phyloP scores from a whole-genome alignment of 2,329 filamentous ascomycete genomes.

The Arachnomyces sp. region DNA sequence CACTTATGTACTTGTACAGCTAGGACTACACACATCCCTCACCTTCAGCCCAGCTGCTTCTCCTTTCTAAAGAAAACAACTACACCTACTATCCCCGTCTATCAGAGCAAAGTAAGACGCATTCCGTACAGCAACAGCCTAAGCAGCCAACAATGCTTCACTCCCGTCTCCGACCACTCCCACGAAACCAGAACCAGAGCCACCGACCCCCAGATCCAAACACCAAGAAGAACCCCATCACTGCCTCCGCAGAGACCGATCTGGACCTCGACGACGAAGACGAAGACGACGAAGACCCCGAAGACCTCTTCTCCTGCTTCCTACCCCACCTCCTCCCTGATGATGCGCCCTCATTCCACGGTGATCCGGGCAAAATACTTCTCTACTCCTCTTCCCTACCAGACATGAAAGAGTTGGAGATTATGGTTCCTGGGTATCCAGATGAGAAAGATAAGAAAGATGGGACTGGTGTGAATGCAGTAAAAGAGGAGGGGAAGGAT shows the following conservation, averaged over 20 bases:
- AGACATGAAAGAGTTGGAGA: conserved; percentile 32
- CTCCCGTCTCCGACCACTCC: no score
- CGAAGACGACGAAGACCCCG: conserved; percentile 26
- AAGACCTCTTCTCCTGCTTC: conserved; percentile 48
- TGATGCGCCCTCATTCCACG: conserved; percentile 47
- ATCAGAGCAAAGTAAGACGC: no score
- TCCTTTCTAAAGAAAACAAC: no score
- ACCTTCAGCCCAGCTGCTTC: no score
- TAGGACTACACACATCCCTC: no score
- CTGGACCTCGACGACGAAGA: conserved; percentile 14
- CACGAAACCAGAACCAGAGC: no score
- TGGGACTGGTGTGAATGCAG: neutral
- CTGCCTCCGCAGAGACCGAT: conserved; percentile 13
- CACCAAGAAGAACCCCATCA: no score
- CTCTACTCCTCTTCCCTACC: conserved; percentile 40
- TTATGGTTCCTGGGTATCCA: conserved; percentile 36
- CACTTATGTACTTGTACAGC: no score
- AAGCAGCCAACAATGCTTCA: no score
- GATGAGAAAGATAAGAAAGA: conserved; percentile 21
- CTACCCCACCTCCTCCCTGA: conserved; percentile 49
- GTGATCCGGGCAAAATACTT: conserved; percentile 43
- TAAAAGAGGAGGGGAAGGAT: conserved; percentile 11
- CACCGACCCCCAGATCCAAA: no score
- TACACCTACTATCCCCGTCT: no score
- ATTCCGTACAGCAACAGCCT: no score